These are phyloP conservation scores for Talaromyces sp. DNA, from an alignment of 2,329 filamentous ascomycete species.

Conservation along the genomic window DNA sequence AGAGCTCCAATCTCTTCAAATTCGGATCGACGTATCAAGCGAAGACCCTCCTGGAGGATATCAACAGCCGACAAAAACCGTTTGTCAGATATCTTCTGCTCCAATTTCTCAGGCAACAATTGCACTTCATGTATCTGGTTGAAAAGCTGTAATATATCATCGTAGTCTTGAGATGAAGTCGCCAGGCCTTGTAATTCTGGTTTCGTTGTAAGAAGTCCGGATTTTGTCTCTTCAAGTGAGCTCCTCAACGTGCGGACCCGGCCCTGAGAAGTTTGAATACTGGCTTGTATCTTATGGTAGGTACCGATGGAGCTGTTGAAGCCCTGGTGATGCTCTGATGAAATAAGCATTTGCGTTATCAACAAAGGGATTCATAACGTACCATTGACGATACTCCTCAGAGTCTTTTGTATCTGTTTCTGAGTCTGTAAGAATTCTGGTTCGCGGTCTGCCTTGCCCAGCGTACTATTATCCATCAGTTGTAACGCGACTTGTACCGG, in stretches of 20 bases:
- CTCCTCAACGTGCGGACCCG: slow-evolving; percentile 79
- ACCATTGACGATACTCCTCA: slow-evolving; percentile 89
- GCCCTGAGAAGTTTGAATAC: slow-evolving; percentile 83
- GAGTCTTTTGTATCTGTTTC: slow-evolving; percentile 80
- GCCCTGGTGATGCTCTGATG: slow-evolving; percentile 84
- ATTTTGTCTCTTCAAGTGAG: slow-evolving; percentile 75
- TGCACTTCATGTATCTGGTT: slow-evolving; percentile 84
- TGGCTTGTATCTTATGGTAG: slow-evolving; percentile 96
- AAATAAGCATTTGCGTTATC: not conserved
- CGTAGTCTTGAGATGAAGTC: slow-evolving; percentile 81
- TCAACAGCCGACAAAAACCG: slow-evolving; percentile 90
- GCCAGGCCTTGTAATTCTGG: slow-evolving; percentile 89
- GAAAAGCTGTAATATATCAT: slow-evolving; percentile 79
- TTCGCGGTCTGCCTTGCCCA: slow-evolving; percentile 87
- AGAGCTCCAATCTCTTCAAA: slow-evolving; percentile 88
- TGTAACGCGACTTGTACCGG: slow-evolving; percentile 94
- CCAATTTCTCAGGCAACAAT: slow-evolving; percentile 83
- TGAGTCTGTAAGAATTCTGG: slow-evolving; percentile 79
- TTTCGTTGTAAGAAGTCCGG: slow-evolving; percentile 76
- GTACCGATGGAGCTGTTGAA: slow-evolving; percentile 99
- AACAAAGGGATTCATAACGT: slow-evolving; percentile 16
- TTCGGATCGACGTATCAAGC: slow-evolving; percentile 79
- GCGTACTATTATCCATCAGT: slow-evolving; percentile 87
- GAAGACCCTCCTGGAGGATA: slow-evolving; percentile 79
- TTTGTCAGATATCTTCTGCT: slow-evolving; percentile 94